Evolutionary conservation across 257 asterid genomes (phyloP).

Genomic region (Cinchona pubescens): DNA sequence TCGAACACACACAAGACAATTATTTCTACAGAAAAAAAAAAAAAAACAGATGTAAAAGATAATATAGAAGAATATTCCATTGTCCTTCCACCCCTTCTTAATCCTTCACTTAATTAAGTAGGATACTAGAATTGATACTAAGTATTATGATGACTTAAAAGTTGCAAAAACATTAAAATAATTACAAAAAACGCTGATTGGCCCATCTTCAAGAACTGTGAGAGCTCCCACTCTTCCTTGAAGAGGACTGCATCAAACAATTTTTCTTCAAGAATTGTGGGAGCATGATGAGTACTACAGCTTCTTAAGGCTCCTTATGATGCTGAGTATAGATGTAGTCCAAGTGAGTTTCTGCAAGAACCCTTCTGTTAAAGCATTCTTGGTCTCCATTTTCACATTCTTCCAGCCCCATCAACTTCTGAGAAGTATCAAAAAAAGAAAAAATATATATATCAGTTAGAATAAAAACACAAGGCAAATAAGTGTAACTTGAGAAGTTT

Average conservation of each 20-base stretch:
- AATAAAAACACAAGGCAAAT: not conserved
- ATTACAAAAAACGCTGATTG: not conserved
- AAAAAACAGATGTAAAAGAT: too few relatives aligned
- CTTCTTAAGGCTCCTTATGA: conserved; percentile 37
- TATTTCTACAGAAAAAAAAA: too few relatives aligned
- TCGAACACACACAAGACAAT: too few relatives aligned
- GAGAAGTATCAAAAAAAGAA: not conserved
- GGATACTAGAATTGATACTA: not conserved
- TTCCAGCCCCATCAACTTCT: conserved; percentile 35
- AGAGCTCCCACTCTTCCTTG: not conserved
- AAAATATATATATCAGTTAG: not conserved
- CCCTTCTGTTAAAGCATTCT: conserved; percentile 65
- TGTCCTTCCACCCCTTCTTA: too few relatives aligned
- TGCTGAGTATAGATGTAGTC: conserved; percentile 81
- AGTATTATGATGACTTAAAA: not conserved
- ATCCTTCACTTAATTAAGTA: too few relatives aligned
- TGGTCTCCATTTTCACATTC: conserved; percentile 33
- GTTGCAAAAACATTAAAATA: not conserved
- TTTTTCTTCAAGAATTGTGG: too few relatives aligned
- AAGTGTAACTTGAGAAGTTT: not conserved
- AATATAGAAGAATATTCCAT: too few relatives aligned
- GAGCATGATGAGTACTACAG: not conserved
- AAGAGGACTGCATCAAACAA: not conserved
- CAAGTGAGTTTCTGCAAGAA: conserved; percentile 57
- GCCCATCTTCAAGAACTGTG: not conserved